Base-by-base conservation (phyloP, 1,284 basidiomycete genomes). In the Macrocystidia cucumis region DNA sequence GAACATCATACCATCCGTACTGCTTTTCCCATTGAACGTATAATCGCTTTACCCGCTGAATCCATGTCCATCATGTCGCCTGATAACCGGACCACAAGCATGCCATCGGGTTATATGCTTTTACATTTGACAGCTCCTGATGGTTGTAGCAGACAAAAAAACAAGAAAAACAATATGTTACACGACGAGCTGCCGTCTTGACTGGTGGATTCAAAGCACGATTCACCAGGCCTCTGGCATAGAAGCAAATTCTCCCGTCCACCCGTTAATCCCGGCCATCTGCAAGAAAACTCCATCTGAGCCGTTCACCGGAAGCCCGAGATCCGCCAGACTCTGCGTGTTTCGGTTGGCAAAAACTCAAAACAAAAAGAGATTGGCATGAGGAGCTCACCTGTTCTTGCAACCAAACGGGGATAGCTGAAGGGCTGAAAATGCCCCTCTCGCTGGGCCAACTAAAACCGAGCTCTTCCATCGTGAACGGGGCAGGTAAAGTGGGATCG, bases 281-380 rank as follows among this genome's bases (percentile, higher is more conserved):
- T 83, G 83, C 38, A 92, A 57, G 63, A 93, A 92, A 35, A 92
- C 81, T 5, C 84, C 88, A 48, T 93, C 90, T 4, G 83, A 86
- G 29, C 89, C 90, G 48, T 91, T 91, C 29, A 79, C 69, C n/a
- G 90, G 90, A 32, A 92, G 62, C 11, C 90, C 89, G 4, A 93
- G 75, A 56, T 93, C 90, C 13, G 82, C 78, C 43, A 91, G 62
- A 51, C 77, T 91, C 86, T 91, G 57, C 29, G 40, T 28, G 44
- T 34, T 36, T 41, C 13, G 17, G 40, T 37, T 32, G 28, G 34
- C 16, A 33, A 36, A 28, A 21, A 36, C 25, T 18, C 25, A 32
- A 13, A 40, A 19, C 13, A 35, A 46, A 26, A 12, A n/a, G 8
- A 18, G 19, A 35, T 11, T 9, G 18, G 20, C 11, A 7, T 9